These are phyloP conservation scores for Fusarium tricinctum DNA, from an alignment of 2,329 filamentous ascomycete species.

Conservation along the genomic window DNA sequence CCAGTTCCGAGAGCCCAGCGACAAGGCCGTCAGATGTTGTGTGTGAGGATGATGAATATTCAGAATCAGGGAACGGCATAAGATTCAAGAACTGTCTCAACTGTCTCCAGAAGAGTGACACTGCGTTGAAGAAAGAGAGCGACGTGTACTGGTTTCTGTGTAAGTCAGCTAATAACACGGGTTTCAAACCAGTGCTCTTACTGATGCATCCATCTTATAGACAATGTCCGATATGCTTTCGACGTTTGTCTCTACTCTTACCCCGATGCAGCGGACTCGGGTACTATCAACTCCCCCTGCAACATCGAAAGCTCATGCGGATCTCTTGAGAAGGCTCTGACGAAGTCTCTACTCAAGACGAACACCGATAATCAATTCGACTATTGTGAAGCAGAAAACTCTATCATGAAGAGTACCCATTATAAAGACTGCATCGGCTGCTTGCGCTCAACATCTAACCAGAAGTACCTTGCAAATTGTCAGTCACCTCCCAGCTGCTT, in stretches of 20 bases:
- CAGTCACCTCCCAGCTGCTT: conserved; percentile 36
- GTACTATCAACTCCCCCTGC: conserved; percentile 59
- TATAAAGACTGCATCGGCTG: conserved; percentile 60
- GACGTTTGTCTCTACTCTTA: conserved; percentile 61
- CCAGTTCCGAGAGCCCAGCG: not conserved
- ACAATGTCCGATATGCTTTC: conserved; percentile 65
- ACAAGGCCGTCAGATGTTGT: conserved; percentile 64
- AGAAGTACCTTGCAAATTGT: conserved; percentile 66
- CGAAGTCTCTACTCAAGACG: conserved; percentile 41
- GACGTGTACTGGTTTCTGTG: conserved; percentile 62
- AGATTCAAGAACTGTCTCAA: conserved; percentile 63
- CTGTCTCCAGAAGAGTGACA: conserved; percentile 62
- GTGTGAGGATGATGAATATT: conserved; percentile 60
- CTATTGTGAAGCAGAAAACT: conserved; percentile 60
- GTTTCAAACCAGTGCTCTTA: too few species aligned
- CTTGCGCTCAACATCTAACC: conserved; percentile 57
- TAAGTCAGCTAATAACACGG: conserved; percentile 50
- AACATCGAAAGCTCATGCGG: conserved; percentile 59
- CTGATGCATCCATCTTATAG: conserved; percentile 48
- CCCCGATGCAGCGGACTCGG: conserved; percentile 51
- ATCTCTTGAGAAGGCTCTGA: conserved; percentile 57
- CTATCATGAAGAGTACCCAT: conserved; percentile 50
- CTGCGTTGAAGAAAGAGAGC: conserved; percentile 16
- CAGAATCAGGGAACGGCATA: conserved; percentile 55
- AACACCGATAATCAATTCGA: conserved; percentile 51